These are phyloP conservation scores for Aspergillus terreus DNA, from an alignment of 2,329 filamentous ascomycete genomes.

Conservation along the genomic window DNA sequence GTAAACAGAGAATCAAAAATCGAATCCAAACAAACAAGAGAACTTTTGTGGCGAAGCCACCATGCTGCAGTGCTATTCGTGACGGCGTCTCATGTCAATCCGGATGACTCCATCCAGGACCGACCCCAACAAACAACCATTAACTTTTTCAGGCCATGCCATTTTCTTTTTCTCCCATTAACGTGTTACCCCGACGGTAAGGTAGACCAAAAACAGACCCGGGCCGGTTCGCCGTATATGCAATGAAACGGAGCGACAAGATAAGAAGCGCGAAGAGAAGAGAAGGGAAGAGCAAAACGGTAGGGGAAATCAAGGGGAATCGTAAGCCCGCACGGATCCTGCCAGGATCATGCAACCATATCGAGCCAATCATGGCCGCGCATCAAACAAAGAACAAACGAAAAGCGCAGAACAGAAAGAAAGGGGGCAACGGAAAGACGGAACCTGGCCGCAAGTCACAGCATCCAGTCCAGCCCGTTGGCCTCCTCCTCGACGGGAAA, in stretches of 20 bases:
- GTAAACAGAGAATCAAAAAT: neutral
- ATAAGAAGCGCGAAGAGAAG: conserved; percentile 7
- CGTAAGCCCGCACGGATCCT: neutral
- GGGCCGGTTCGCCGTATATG: conserved; percentile 22
- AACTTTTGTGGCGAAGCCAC: conserved; percentile 6
- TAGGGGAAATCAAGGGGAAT: neutral
- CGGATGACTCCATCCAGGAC: too few species aligned
- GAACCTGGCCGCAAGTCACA: conserved; percentile 20
- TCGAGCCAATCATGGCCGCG: conserved; percentile 12
- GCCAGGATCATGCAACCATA: conserved; percentile 5
- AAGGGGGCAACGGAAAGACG: neutral
- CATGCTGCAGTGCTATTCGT: conserved; percentile 11
- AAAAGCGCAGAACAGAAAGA: conserved; percentile 5
- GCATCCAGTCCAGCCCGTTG: conserved; percentile 93
- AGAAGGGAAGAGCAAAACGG: neutral
- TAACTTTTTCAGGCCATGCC: neutral
- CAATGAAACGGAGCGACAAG: conserved; percentile 5
- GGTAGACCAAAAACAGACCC: conserved; percentile 3
- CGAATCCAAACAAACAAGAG: neutral
- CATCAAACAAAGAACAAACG: neutral
- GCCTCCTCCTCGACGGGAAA: conserved; percentile 93
- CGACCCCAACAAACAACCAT: neutral
- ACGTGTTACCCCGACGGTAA: conserved; percentile 9
- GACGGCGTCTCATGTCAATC: conserved; percentile 10
- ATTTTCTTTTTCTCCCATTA: neutral